These are phyloP conservation scores for Monosporascus sp. DNA, from an alignment of 2,329 filamentous ascomycete genomes.

Conservation along the genomic window DNA sequence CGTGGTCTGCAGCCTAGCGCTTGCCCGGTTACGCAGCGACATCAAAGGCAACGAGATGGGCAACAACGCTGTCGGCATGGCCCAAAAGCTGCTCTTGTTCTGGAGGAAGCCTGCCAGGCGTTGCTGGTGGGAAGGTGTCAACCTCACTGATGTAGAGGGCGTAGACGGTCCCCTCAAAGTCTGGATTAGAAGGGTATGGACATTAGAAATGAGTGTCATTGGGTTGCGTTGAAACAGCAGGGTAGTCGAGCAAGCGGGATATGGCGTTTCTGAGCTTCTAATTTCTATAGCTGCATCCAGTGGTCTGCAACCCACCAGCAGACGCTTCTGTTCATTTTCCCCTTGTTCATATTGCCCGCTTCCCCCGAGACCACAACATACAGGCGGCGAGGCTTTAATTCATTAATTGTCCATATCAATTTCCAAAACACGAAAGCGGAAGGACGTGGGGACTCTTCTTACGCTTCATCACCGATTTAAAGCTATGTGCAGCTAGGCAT, in stretches of 20 bases:
- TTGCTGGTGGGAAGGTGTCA: conserved; percentile 99
- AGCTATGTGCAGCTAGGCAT: no score
- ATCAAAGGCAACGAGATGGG: conserved; percentile 74
- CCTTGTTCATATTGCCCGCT: not conserved
- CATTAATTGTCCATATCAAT: not conserved
- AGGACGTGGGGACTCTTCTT: not conserved
- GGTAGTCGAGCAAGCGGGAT: conserved; percentile 14
- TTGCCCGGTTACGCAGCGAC: conserved; percentile 88
- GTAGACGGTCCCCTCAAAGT: conserved; percentile 91
- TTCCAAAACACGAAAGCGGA: not conserved
- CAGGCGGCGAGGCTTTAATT: not conserved
- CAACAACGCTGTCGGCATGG: conserved; percentile 87
- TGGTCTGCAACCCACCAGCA: not conserved
- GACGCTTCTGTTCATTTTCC: not conserved
- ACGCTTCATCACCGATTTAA: no score
- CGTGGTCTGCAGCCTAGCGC: conserved; percentile 91
- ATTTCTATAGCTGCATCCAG: not conserved
- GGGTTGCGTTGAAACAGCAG: conserved; percentile 57
- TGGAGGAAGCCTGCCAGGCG: conserved; percentile 94
- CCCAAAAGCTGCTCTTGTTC: conserved; percentile 93
- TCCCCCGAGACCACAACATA: not conserved
- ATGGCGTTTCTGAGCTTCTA: conserved; percentile 9
- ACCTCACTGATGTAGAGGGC: conserved; percentile 82
- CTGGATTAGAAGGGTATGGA: conserved; percentile 98
- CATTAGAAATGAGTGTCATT: conserved; percentile 95